Evolutionary conservation across 371 early-diverging fungal species (phyloP), one percentile per base, ranked within the genome.

Genomic region (Actinomortierella ambigua): DNA sequence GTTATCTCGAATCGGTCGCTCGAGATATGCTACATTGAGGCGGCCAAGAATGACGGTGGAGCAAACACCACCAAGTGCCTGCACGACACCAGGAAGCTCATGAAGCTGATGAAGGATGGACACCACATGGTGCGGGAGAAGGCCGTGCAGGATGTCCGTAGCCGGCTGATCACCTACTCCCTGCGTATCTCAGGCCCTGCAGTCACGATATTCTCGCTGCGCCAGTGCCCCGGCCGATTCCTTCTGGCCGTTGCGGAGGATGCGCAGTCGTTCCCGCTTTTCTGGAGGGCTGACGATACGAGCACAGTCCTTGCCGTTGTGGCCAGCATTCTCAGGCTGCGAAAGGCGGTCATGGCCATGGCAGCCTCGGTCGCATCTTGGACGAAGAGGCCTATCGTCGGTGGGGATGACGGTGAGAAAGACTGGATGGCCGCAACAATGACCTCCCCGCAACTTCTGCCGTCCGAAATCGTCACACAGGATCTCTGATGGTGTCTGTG

Each of bases 41-140:
- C 47, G 34, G 52, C 53, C 23, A 53, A 59, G 60, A 59, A 47
- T 39, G 53, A 59, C 47, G 53, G 60, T 17, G 60, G 52, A 23
- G 41, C 46, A 2, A 59, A 53, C 40, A 54, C 49, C 8, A 54
- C 40, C 17, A 61, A 49, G 49, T 40, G 49, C 47, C 55, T 61
- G 11, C 24, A 53, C 53, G 55, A 61, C 49, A 61, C 43, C 14
- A 42, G 41, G 11, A 61, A 54, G 49, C 28, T 54, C 18, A 14
- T 53, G 9, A 54, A 54, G 49, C 14, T 61, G 5, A 61, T 54
- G 61, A 61, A 61, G 27, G 55, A 54, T 40, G 28, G 49, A 9
- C 61, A 54, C 39, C 49, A 61, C 42, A 48, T 48, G 49, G 54
- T 61, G 49, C 61, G 55, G n/a, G 50, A 61, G 54, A 44, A 40